Conservation (phyloP, 306 rosid species). For the Astragalus glycyphyllos region DNA sequence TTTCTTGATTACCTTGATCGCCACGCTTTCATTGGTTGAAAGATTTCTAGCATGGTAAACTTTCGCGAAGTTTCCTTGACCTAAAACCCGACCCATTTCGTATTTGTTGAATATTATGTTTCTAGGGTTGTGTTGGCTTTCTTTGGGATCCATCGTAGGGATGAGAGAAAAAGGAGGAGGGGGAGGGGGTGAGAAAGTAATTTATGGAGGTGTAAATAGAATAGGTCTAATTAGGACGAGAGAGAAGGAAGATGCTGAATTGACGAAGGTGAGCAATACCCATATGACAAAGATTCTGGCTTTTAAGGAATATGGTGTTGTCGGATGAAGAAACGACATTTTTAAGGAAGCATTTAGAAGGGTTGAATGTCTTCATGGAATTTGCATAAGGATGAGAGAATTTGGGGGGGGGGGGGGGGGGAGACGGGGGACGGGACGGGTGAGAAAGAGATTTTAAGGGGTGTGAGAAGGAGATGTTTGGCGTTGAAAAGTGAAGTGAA, state of each 20-base stretch:
- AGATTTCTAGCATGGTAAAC: slow-evolving; percentile 64
- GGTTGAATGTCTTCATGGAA: slow-evolving; percentile 45
- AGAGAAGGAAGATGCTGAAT: slow-evolving; percentile 23
- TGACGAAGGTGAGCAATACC: slow-evolving; percentile 34
- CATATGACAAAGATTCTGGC: slow-evolving; percentile 34
- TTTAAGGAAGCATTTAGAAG: slow-evolving; percentile 33
- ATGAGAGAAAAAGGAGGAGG: background rate
- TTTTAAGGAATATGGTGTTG: slow-evolving; percentile 46
- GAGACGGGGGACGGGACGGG: too few species aligned
- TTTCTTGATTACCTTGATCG: slow-evolving; percentile 74
- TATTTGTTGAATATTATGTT: slow-evolving; percentile 67
- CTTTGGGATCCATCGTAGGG: slow-evolving; percentile 37
- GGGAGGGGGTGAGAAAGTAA: background rate
- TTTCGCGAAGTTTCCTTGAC: slow-evolving; percentile 85
- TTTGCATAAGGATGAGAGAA: slow-evolving; percentile 25
- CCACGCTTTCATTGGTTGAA: slow-evolving; percentile 64
- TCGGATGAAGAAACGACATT: slow-evolving; percentile 40
- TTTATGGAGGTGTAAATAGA: background rate
- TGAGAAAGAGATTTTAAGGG: background rate
- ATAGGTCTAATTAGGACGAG: slow-evolving; percentile 2
- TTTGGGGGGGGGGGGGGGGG: too few species aligned
- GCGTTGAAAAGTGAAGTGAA: background rate
- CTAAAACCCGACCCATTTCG: slow-evolving; percentile 76
- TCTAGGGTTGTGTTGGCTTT: slow-evolving; percentile 8
- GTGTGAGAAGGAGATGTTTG: background rate